Evolutionary conservation across 805 yeast species (phyloP), one percentile per base, ranked within the genome.

Genomic region (Myxozyma mucilagina): DNA sequence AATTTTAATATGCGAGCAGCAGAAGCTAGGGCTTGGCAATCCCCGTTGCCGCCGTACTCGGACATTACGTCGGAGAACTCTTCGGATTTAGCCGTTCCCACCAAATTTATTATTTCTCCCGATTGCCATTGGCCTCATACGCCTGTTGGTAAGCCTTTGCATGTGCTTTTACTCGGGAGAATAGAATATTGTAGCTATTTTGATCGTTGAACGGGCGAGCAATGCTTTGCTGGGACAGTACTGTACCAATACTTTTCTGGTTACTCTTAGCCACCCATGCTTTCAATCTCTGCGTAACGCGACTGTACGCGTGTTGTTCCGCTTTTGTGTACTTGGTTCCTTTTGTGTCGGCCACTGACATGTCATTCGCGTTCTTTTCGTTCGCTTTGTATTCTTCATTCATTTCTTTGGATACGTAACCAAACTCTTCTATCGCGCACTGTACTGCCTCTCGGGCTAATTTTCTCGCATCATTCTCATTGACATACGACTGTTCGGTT

Each of bases 351-450:
- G 18, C 48, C 32, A 20, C 32, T 14, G 8, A 8, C n/a, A 8
- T 14, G 9, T 20, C 14, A 20, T 24, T 44, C 48, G 11, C 14
- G 32, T 14, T 20, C 34, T 24, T 14, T 18, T 39, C 45, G 8
- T 18, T 20, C 16, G 16, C 10, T 10, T 35, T 16, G 45, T 18
- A 57, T 29, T 24, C 41, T 10, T 20, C 44, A 3, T 56, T 20
- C 56, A 43, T 53, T 10, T 38, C 42, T 10, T 34, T 16, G 8
- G 59, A 41, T n/a, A 61, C 60, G 45, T 58, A 61, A 18, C 65
- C 65, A 16, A 42, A 53, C 29, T 57, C 56, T 7, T 14, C 29
- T 1, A 58, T 32, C 20, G 42, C 62, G 4, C 53, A n/a, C 20
- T 48, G 52, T 10, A 61, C 63, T 3, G 65, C 65, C 2, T 20